Evolutionary conservation across 768 basidiomycete species (phyloP).

Genomic region (Pleurotus djamor): DNA sequence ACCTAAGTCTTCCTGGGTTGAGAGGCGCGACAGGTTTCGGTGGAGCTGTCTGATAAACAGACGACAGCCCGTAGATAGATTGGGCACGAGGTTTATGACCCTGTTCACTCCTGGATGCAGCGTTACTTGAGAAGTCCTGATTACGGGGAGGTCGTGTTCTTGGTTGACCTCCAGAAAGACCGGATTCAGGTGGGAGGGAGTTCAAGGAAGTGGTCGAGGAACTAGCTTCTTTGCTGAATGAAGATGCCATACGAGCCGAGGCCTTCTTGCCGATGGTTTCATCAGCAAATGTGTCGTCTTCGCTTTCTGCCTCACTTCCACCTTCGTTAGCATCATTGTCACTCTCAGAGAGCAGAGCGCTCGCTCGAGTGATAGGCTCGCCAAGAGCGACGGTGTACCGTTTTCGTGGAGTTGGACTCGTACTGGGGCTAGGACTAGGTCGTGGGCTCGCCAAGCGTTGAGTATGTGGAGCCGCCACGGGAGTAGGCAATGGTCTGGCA

Average conservation of each 20-base stretch:
- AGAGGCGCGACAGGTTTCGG: constrained; percentile 28
- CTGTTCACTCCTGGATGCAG: constrained; percentile 8
- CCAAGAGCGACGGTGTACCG: constrained; percentile 86
- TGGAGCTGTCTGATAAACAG: constrained; percentile 25
- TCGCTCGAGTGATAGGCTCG: constrained; percentile 57
- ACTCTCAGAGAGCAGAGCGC: constrained; percentile 19
- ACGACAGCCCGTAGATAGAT: constrained; percentile 52
- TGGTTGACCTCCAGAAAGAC: neutral
- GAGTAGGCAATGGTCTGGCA: neutral
- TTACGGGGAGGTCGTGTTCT: neutral
- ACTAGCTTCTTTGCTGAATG: neutral
- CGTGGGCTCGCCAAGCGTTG: constrained; percentile 2
- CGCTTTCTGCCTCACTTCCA: constrained; percentile 25
- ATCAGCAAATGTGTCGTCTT: constrained; percentile 42
- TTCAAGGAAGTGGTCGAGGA: constrained; percentile 3
- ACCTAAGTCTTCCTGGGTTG: constrained; percentile 23
- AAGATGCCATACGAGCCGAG: constrained; percentile 24
- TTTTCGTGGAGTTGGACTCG: constrained; percentile 76
- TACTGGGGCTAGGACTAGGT: constrained; percentile 38
- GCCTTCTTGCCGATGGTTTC: constrained; percentile 65
- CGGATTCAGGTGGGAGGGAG: constrained; percentile 3
- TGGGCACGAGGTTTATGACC: constrained; percentile 40
- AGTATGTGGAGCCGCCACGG: neutral
- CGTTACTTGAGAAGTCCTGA: constrained; percentile 3
- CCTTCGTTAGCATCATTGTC: constrained; percentile 30